Percentiles rank a stretch among this genome's conserved stretches.
These are phyloP conservation scores for Murraya koenigii DNA, from an alignment of 345 rosid species.

Conservation along the genomic window DNA sequence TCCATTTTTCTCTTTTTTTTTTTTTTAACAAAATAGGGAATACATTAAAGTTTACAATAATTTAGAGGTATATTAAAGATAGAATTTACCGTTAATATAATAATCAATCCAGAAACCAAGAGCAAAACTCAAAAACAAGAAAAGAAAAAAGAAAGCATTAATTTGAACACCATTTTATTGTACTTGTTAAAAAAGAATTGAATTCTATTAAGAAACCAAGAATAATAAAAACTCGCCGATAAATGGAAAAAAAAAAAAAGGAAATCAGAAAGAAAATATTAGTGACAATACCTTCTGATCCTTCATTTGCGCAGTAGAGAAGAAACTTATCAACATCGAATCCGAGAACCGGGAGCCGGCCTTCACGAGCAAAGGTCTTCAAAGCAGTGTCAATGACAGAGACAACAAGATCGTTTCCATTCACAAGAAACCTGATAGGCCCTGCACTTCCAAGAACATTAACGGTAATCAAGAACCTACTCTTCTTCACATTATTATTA, in stretches of 20 bases:
- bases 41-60: no score
- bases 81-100: no score
- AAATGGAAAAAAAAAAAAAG: neutral
- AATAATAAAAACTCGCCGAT: no score
- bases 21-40: no score
- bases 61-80: no score
- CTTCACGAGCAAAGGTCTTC: constrained; percentile 75
- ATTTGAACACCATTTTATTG: no score
- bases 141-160: neutral
- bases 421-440: constrained; percentile 64
- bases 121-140: no score
- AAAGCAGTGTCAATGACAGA: constrained; percentile 57
- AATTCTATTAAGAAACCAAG: no score
- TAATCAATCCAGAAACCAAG: no score
- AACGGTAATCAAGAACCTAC: constrained; percentile 50
- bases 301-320: constrained; percentile 40
- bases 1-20: no score
- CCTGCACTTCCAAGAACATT: constrained; percentile 81
- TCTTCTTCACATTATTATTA: constrained; percentile 31
- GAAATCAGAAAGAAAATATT: neutral
- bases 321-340: constrained; percentile 44
- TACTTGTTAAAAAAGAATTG: neutral
- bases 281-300: constrained; percentile 34
- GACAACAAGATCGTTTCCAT: constrained; percentile 51
- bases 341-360: constrained; percentile 77